Evolutionary conservation across 306 rosid genomes (phyloP).

Genomic region (Prosopis cineraria): DNA sequence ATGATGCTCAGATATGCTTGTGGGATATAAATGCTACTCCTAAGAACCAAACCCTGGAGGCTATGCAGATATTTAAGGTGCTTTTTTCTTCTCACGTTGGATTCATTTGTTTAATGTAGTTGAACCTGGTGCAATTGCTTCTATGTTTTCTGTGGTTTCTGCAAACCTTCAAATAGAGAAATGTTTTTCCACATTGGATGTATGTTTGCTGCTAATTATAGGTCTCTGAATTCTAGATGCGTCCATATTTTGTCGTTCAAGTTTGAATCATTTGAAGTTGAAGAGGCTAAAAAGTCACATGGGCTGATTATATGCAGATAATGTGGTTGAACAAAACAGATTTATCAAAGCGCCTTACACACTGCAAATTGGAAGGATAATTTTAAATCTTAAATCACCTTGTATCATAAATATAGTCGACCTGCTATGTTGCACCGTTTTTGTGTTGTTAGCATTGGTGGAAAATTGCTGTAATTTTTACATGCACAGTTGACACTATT

Average conservation of each 20-base stretch:
- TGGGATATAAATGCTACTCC: conserved; percentile 92
- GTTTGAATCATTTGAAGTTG: not conserved
- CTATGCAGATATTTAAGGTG: conserved; percentile 89
- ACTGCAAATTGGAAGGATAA: not conserved
- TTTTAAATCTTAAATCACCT: not conserved
- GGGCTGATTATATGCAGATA: not conserved
- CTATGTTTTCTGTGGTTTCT: not conserved
- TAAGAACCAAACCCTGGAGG: conserved; percentile 77
- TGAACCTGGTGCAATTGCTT: not conserved
- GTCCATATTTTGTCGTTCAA: not conserved
- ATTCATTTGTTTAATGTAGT: conserved; percentile 1
- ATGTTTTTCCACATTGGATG: not conserved
- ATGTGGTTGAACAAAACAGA: not conserved
- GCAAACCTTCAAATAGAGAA: not conserved
- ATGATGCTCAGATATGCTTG: conserved; percentile 97
- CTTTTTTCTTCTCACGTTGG: not conserved
- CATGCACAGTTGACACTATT: not conserved
- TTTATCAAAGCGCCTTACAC: not conserved
- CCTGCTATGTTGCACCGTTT: not conserved
- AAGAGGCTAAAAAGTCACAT: not conserved
- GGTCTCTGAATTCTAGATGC: not conserved
- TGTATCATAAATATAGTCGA: not conserved
- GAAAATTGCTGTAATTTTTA: not conserved
- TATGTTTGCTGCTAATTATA: not conserved
- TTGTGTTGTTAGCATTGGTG: not conserved